Base-by-base conservation (phyloP, 768 basidiomycete species). In the Mycena galericulata region DNA sequence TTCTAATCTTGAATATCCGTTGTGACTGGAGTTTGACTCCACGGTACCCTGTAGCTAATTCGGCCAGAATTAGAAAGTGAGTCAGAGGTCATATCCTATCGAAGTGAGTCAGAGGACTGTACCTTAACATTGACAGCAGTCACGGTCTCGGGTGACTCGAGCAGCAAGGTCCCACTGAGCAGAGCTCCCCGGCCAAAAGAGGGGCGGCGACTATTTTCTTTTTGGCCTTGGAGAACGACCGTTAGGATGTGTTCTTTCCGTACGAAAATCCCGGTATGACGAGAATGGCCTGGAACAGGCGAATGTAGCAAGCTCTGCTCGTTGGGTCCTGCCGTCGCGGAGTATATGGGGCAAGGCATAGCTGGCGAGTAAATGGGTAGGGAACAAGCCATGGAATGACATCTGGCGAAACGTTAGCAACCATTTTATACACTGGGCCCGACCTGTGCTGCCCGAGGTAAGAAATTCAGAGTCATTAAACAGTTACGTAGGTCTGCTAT, bases 251-350 rank as follows among this genome's bases (percentile, higher is more conserved):
- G 24, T 41, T 62, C 41, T 8, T 53, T 43, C 12, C 61, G 67
- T 36, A 63, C 36, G 38, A 68, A 68, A 4, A 55, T 63, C 27
- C 40, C 61, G 18, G 61, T 57, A 4, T 24, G 46, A 6, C 49
- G 67, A 50, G 67, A 50, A 26, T 40, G 54, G 34, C 32, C 3
- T 11, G 46, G 32, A 9, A 59, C 38, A 38, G 55, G 67, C 10
- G 67, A 45, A n/a, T 45, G 49, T 38, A 57, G 67, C 6, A 68
- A 49, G 6, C 45, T 43, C 11, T 24, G 54, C n/a, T 68, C 67
- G 11, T 26, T 27, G 7, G 45, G 14, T 10, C 40, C 29, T 11
- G 67, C 54, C n/a, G 46, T 38, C n/a, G 54, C 20, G 1, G 67
- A 49, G 27, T 68, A 68, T 15, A 9, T 29, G 12, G 61, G 67